A percentile compares a stretch with the other conserved stretches of the same genome.
phyloP scores from a whole-genome alignment of 2,329 filamentous ascomycete genomes.

The Orbilia brochopaga region DNA sequence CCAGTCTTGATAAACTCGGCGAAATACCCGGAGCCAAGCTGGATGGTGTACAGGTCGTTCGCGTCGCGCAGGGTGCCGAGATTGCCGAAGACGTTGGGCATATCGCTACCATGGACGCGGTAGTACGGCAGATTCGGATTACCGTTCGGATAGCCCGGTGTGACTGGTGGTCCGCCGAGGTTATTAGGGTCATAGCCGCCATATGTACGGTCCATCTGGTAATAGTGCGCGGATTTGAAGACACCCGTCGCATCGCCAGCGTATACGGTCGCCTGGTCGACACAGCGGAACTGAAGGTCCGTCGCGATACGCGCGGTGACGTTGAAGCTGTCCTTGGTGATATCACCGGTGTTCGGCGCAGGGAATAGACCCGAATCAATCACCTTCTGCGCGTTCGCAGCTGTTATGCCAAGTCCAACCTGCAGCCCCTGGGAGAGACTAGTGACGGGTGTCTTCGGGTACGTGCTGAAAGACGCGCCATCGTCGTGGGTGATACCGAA shows the following conservation, averaged over 20 bases:
- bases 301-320: constrained; percentile 65
- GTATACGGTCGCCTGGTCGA: constrained; percentile 67
- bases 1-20: constrained; percentile 62
- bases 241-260: constrained; percentile 60
- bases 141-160: constrained; percentile 59
- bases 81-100: constrained; percentile 65
- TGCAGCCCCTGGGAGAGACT: constrained; percentile 60
- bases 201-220: constrained; percentile 67
- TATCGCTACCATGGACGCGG: constrained; percentile 66
- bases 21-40: constrained; percentile 62
- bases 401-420: constrained; percentile 61
- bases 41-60: constrained; percentile 61
- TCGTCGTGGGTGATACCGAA: constrained; percentile 66
- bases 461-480: constrained; percentile 64
- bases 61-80: constrained; percentile 62
- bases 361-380: constrained; percentile 63
- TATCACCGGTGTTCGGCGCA: constrained; percentile 61
- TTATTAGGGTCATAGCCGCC: constrained; percentile 64
- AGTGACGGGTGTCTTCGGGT: constrained; percentile 60
- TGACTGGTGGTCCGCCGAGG: constrained; percentile 61
- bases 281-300: constrained; percentile 67
- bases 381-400: constrained; percentile 59
- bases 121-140: constrained; percentile 64
- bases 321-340: constrained; percentile 66
- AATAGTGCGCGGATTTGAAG: constrained; percentile 65